A percentile compares a stretch with the other conserved stretches of the same genome.
Conservation (phyloP, 2,329 filamentous ascomycete species). For the Pyricularia pennisetigena region DNA sequence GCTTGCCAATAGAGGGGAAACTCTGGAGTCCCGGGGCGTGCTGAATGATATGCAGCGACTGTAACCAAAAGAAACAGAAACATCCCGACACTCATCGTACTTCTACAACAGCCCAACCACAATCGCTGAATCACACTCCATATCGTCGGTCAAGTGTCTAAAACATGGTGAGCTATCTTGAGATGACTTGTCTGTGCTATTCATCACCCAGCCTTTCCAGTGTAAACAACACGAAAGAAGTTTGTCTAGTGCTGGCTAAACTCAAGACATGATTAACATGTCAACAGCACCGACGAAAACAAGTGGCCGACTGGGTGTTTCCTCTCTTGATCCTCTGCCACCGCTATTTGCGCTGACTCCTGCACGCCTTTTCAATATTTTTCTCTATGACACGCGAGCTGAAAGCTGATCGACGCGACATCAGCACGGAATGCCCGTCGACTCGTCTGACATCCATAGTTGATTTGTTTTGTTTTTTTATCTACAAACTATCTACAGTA, state of each 20-base stretch:
- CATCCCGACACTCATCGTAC: not conserved
- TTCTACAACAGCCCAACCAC: not conserved
- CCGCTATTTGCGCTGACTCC: not conserved
- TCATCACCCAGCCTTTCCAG: not conserved
- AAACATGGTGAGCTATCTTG: not conserved
- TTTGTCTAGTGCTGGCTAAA: not conserved
- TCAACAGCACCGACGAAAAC: not conserved
- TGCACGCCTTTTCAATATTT: not conserved
- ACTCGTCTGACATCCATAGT: not conserved
- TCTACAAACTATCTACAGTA: no score
- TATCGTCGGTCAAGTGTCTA: not conserved
- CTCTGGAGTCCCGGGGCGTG: not conserved
- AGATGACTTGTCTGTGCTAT: not conserved
- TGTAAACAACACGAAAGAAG: not conserved
- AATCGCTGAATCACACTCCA: not conserved
- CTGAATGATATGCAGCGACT: not conserved
- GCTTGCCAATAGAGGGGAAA: not conserved
- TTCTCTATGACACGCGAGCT: not conserved
- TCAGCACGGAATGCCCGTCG: not conserved
- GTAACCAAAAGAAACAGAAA: no score
- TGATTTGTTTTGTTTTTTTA: not conserved
- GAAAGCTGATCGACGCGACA: not conserved
- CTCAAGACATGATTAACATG: not conserved
- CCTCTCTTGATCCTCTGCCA: not conserved
- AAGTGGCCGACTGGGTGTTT: not conserved